These are phyloP conservation scores for Botryosphaeria dothidea DNA, from an alignment of 2,329 filamentous ascomycete genomes.

Conservation along the genomic window DNA sequence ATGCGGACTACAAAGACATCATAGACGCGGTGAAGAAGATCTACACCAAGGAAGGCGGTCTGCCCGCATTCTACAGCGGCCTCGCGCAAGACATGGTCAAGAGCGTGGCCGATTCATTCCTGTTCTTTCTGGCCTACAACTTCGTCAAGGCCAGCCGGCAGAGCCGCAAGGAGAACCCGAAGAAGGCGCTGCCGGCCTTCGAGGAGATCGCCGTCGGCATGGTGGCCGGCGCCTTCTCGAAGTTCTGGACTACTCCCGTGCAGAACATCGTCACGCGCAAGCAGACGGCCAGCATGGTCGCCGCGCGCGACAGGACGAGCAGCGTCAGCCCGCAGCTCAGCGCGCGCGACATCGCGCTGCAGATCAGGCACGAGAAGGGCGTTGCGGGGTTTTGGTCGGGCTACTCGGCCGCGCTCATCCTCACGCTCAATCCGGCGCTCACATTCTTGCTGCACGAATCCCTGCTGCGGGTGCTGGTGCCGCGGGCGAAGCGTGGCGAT, in stretches of 20 bases:
- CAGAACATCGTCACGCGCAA: slow-evolving; percentile 80
- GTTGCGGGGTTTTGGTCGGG: slow-evolving; percentile 81
- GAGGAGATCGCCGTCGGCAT: slow-evolving; percentile 77
- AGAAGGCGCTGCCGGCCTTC: slow-evolving; percentile 56
- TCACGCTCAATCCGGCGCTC: slow-evolving; percentile 83
- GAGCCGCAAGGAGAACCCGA: slow-evolving; percentile 25
- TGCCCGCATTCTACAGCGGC: slow-evolving; percentile 64
- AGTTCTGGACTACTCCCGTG: slow-evolving; percentile 76
- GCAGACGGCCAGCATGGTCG: slow-evolving; percentile 65
- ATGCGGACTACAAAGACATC: slow-evolving; percentile 63
- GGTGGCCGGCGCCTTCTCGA: slow-evolving; percentile 71
- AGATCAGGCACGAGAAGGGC: slow-evolving; percentile 70
- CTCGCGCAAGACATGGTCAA: slow-evolving; percentile 46
- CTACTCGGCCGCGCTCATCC: slow-evolving; percentile 75
- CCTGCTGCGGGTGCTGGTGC: slow-evolving; percentile 62
- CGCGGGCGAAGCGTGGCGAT: slow-evolving; percentile 52
- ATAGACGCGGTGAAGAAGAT: slow-evolving; percentile 72
- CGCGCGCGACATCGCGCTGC: slow-evolving; percentile 59
- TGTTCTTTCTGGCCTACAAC: slow-evolving; percentile 84
- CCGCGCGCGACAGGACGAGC: slow-evolving; percentile 38
- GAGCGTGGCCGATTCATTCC: slow-evolving; percentile 68
- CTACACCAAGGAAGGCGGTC: slow-evolving; percentile 68
- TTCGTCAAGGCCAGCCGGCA: slow-evolving; percentile 51
- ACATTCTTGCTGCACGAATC: slow-evolving; percentile 82
- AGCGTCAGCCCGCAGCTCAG: slow-evolving; percentile 33